Conservation (phyloP, 257 asterid genomes). For the Handroanthus guayacan region DNA sequence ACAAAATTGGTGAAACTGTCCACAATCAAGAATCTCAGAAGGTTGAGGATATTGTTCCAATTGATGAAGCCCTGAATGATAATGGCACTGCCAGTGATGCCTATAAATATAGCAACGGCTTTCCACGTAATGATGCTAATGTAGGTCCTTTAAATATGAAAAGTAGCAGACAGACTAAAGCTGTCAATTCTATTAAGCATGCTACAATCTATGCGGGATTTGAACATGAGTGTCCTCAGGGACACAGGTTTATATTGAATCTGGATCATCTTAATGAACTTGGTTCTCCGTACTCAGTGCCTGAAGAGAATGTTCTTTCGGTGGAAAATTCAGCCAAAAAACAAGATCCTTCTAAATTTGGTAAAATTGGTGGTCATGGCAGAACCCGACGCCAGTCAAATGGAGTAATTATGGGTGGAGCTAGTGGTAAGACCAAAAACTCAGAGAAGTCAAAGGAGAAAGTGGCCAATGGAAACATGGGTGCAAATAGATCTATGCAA, state of each 20-base stretch:
- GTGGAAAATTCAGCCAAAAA: constrained; percentile 53
- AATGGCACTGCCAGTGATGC: constrained; percentile 41
- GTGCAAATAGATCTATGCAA: constrained; percentile 50
- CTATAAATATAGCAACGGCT: constrained; percentile 41
- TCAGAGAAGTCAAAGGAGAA: constrained; percentile 66
- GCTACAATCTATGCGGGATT: constrained; percentile 71
- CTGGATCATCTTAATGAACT: constrained; percentile 78
- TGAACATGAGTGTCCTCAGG: constrained; percentile 94
- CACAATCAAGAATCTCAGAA: constrained; percentile 51
- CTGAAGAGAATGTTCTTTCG: constrained; percentile 57
- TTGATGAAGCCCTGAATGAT: constrained; percentile 40
- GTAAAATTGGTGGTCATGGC: constrained; percentile 63
- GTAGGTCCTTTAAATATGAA: constrained; percentile 45
- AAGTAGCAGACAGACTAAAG: constrained; percentile 42
- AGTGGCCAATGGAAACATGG: constrained; percentile 48
- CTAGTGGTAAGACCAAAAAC: constrained; percentile 55
- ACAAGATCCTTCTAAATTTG: constrained; percentile 56
- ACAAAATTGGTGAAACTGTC: constrained; percentile 48
- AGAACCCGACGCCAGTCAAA: constrained; percentile 66
- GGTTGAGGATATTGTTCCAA: constrained; percentile 39
- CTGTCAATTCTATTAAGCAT: constrained; percentile 48
- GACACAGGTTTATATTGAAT: constrained; percentile 86
- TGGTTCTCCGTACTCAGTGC: constrained; percentile 60
- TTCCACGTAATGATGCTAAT: constrained; percentile 55
- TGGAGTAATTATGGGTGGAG: constrained; percentile 54